Evolutionary conservation across 257 asterid genomes (phyloP).

Genomic region (Scutellaria galericulata): DNA sequence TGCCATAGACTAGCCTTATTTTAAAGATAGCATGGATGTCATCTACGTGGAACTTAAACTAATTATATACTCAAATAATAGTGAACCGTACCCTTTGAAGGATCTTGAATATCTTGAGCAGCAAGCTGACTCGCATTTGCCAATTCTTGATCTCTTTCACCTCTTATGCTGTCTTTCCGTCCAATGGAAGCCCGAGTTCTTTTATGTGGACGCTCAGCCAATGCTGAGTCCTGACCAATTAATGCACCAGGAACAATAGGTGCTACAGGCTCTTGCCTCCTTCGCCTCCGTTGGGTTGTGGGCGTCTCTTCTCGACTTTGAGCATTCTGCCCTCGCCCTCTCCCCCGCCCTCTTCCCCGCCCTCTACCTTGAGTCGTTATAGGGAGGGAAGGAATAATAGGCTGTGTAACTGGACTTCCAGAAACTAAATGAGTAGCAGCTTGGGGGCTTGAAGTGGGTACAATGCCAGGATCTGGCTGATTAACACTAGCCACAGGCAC

Average conservation of each 20-base stretch:
- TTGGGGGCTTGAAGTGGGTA: slow-evolving; percentile 47
- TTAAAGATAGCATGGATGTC: not conserved
- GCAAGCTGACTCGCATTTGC: slow-evolving; percentile 43
- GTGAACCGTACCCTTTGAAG: slow-evolving; percentile 40
- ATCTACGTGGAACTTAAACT: slow-evolving; percentile 4
- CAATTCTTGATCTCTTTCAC: slow-evolving; percentile 51
- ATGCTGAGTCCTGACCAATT: slow-evolving; percentile 50
- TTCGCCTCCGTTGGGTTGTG: slow-evolving; percentile 60
- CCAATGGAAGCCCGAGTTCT: slow-evolving; percentile 70
- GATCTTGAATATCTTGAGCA: slow-evolving; percentile 43
- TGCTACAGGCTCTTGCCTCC: slow-evolving; percentile 58
- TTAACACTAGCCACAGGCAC: slow-evolving; percentile 41
- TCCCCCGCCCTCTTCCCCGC: slow-evolving; percentile 50
- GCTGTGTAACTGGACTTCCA: slow-evolving; percentile 41
- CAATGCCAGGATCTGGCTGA: slow-evolving; percentile 43
- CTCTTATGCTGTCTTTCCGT: slow-evolving; percentile 53
- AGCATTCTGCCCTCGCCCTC: slow-evolving; percentile 54
- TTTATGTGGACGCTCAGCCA: slow-evolving; percentile 60
- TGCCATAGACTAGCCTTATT: not conserved
- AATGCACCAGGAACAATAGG: slow-evolving; percentile 51
- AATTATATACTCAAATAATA: slow-evolving; percentile 15
- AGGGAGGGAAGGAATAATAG: slow-evolving; percentile 45
- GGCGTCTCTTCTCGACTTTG: slow-evolving; percentile 68
- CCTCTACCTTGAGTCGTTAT: slow-evolving; percentile 65
- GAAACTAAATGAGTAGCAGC: slow-evolving; percentile 44